Evolutionary conservation across 805 yeast species (phyloP), one percentile per base, ranked within the genome.

Genomic region (Hanseniaspora occidentalis): DNA sequence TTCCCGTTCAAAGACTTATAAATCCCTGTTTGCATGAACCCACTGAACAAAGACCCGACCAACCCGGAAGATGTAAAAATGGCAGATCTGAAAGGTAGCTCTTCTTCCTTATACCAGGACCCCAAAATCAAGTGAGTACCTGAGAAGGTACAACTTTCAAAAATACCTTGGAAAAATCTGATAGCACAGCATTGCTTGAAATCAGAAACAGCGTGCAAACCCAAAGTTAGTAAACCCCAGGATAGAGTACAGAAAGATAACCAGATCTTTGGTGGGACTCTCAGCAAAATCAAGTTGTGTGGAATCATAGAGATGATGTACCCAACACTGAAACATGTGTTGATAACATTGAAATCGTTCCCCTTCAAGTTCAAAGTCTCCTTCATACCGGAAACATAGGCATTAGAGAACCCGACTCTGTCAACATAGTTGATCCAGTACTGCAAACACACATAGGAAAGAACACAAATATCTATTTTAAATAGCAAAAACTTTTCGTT

Each of bases 361-460:
- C 76, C 75, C 31, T 51, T 45, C 64, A 74, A 60, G 3, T 58
- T 47, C 42, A 73, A 48, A 40, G 70, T 81, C 42, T 73, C 75
- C 47, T 73, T 67, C 81, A 78, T 73, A 8, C 84, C 84, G 9
- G 75, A 66, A n/a, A 76, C 78, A 51, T 77, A 77, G 2, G 84
- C 82, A 49, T 72, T 69, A 24, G 69, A 58, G 33, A 74, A 56
- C 41, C 75, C 75, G 11, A 71, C 62, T 48, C 77, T 64, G 54
- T 77, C 83, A 24, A 78, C 64, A 52, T 75, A 77, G 47, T 76
- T 77, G 43, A 66, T 57, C 62, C 61, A 58, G 41, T 57, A 58
- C 40, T 57, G 61, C 37, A 57, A 39, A 37, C 62, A 57, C 3
- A 58, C 60, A 44, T 56, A 58, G 0, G 61, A 52, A 27, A 58